Conservation (phyloP, 192 early-diverging fungal species). For the Linnemannia exigua region DNA sequence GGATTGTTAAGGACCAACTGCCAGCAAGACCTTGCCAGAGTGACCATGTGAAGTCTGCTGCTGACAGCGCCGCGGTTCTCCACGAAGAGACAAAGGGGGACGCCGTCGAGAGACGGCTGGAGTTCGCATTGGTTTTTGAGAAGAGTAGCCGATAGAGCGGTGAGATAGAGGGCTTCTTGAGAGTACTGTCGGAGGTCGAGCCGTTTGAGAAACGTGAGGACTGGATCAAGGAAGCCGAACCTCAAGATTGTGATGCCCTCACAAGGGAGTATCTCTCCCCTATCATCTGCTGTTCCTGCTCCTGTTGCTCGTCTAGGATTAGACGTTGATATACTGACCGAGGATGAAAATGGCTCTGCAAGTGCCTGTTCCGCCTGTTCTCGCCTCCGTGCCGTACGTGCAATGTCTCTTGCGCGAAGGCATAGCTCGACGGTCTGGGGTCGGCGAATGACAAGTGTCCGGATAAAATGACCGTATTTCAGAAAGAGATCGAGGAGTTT, state of each 20-base stretch:
- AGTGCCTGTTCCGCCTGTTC: neutral
- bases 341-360: neutral
- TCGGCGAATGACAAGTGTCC: neutral
- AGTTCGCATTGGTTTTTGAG: neutral
- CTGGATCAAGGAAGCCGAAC: neutral
- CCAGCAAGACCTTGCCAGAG: neutral
- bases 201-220: neutral
- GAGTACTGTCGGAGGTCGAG: neutral
- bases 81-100: neutral
- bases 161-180: neutral
- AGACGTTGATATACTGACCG: neutral
- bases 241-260: neutral
- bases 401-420: neutral
- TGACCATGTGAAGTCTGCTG: neutral
- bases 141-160: neutral
- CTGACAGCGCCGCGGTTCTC: neutral
- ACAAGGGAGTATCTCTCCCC: neutral
- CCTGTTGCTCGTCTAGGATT: neutral
- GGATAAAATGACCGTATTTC: neutral
- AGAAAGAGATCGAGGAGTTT: neutral
- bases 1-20: conserved; percentile 1
- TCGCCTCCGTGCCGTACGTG: neutral
- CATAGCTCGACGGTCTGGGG: neutral
- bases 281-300: neutral
- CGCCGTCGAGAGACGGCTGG: neutral